A percentile compares a stretch with the other conserved stretches of the same genome.
These are phyloP conservation scores for Elaeis guineensis DNA, from an alignment of 176 grass and related monocot genomes.

Conservation along the genomic window DNA sequence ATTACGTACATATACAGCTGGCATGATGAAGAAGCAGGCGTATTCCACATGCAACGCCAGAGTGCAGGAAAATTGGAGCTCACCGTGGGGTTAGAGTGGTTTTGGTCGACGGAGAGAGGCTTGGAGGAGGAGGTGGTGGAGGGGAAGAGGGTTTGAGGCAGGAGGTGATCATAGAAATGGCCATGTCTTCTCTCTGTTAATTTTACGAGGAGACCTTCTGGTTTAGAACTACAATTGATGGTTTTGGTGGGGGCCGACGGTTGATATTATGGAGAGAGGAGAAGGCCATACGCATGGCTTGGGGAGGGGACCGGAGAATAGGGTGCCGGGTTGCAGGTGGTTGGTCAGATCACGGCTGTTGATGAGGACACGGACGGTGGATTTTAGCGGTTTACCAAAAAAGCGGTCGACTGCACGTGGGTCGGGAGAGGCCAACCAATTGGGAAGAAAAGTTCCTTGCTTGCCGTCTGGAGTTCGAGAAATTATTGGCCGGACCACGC, in stretches of 20 bases:
- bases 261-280: no score
- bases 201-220: no score
- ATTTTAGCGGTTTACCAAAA: conserved; percentile 11
- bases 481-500: no score
- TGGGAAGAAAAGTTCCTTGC: conserved; percentile 11
- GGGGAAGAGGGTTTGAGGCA: conserved; percentile 30
- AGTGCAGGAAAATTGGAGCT: neutral
- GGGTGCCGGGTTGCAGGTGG: neutral
- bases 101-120: neutral
- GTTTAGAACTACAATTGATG: no score
- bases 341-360: conserved; percentile 36
- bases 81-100: conserved; percentile 17
- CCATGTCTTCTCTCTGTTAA: conserved; percentile 18
- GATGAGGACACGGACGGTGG: conserved; percentile 41
- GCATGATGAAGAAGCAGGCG: no score
- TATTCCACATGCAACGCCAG: no score
- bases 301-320: neutral
- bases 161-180: conserved; percentile 41
- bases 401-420: conserved; percentile 35
- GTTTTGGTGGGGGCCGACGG: no score
- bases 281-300: no score
- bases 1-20: no score
- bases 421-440: neutral
- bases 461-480: conserved; percentile 48
- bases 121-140: neutral